Percentiles rank a stretch among this genome's conserved stretches.
phyloP scores from a whole-genome alignment of 1,284 basidiomycete genomes.

The Athelia sp. region DNA sequence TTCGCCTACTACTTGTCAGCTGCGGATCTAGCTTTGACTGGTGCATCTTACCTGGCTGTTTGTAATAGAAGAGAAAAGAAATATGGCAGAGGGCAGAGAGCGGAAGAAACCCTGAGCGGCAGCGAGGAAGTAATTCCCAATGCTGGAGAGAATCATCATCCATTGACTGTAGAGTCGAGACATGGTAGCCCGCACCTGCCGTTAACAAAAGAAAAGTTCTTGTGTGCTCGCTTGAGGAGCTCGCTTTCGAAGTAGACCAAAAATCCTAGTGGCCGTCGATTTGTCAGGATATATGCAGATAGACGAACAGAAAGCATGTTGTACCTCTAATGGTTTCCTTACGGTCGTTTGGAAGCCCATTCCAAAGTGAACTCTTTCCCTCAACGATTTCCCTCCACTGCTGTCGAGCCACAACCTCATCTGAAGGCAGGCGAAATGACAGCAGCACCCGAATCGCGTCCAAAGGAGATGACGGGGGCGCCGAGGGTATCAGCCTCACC shows the following conservation, averaged over 20 bases:
- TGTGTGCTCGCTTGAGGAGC: constrained; percentile 82
- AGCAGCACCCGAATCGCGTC: constrained; percentile 74
- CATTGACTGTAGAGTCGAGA: background rate
- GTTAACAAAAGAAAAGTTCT: constrained; percentile 87
- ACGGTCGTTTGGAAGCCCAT: constrained; percentile 85
- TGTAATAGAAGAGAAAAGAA: constrained; percentile 91
- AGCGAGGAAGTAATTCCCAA: constrained; percentile 88
- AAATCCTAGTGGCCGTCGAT: constrained; percentile 52
- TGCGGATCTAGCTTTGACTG: background rate
- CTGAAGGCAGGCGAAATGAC: constrained; percentile 73
- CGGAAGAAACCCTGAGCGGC: constrained; percentile 85
- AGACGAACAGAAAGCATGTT: constrained; percentile 3
- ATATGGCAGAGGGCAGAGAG: constrained; percentile 90
- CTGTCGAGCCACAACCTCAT: constrained; percentile 77
- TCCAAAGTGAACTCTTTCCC: constrained; percentile 81
- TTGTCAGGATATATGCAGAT: background rate
- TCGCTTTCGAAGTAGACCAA: constrained; percentile 89
- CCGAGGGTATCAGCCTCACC: constrained; percentile 72
- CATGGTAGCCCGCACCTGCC: constrained; percentile 62
- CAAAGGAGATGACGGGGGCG: constrained; percentile 52
- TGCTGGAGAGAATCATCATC: constrained; percentile 46
- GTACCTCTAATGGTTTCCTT: constrained; percentile 86
- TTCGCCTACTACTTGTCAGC: constrained; percentile 45
- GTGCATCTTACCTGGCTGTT: constrained; percentile 51
- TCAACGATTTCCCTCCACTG: constrained; percentile 93